Evolutionary conservation across 257 asterid genomes (phyloP), one percentile per base, ranked within the genome.

Genomic region (Linderniella brevidens): DNA sequence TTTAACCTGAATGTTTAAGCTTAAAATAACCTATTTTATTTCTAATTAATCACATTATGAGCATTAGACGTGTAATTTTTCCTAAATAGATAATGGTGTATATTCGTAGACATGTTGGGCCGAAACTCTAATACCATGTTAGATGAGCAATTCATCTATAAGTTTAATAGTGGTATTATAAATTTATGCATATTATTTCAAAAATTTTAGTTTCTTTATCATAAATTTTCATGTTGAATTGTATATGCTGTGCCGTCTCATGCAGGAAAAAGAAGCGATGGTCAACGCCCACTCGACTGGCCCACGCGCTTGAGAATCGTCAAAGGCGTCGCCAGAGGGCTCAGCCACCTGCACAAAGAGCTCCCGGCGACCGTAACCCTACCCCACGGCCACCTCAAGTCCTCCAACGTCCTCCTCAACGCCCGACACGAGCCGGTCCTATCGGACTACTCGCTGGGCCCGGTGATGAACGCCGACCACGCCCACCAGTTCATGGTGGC

Each of bases 361-460:
- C 60, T 80, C 1, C 75, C 81, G 0, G 17, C 55, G 4, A 15
- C 3, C 32, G 32, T 70, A 5, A 15, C 69, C 13, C 68, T 77
- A 0, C 94, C 92, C 0, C 87, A 82, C 36, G 94, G 94, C 20
- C 73, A 82, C 58, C 73, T 82, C 13, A 82, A 82, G 51, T 82
- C 94, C 3, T 76, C 92, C 0, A 82, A 78, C 49, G 79, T 78
- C 18, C 87, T 78, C 1, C 46, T 82, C 0, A 62, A 64, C 62
- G 0, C 51, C 38, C 54, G 49, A 4, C 58, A 54, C 11, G 73
- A 63, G 19, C 68, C 87, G 8, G 37, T 78, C 4, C 55, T 82
- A 4, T 57, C 74, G 3, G 87, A 82, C 40, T 82, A 73, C 18
- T 82, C 71, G 0, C 65, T 76, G 6, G 53, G 60, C 0, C 79